These are phyloP conservation scores for Chlorociboria aeruginascens DNA, from an alignment of 495 filamentous ascomycete species.

Conservation along the genomic window DNA sequence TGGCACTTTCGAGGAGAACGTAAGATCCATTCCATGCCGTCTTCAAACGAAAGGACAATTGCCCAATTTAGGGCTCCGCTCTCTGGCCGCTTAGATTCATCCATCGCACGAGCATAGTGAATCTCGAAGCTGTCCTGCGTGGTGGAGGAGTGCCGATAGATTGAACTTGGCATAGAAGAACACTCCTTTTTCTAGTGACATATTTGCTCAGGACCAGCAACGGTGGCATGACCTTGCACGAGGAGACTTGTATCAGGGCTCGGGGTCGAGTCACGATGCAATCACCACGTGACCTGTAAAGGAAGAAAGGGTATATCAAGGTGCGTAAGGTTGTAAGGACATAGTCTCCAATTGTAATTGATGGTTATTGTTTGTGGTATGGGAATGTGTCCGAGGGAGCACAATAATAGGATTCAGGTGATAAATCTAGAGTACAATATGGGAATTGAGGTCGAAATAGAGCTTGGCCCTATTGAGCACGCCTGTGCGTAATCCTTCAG, in stretches of 20 bases:
- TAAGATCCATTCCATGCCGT: slow-evolving; percentile 12
- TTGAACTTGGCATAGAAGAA: slow-evolving; percentile 4
- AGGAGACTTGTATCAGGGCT: background rate
- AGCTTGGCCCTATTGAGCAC: background rate
- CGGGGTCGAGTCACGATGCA: background rate
- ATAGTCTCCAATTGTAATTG: background rate
- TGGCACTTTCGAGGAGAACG: slow-evolving; percentile 6
- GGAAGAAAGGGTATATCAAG: too few relatives aligned
- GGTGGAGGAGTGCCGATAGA: slow-evolving; percentile 4
- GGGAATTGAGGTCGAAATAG: too few relatives aligned
- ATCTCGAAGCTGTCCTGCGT: slow-evolving; percentile 10
- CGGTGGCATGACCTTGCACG: background rate
- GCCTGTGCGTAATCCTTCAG: too few relatives aligned
- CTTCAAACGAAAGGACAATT: slow-evolving; percentile 9
- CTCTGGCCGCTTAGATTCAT: slow-evolving; percentile 5
- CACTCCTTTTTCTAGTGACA: background rate
- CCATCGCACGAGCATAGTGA: slow-evolving; percentile 10
- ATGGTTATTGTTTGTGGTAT: background rate
- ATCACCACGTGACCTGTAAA: background rate
- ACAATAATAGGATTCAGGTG: too few relatives aligned
- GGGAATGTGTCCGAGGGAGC: too few relatives aligned
- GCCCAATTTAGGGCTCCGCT: slow-evolving; percentile 8
- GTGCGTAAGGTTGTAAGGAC: background rate
- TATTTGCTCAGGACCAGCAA: background rate
- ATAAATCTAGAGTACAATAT: too few relatives aligned